phyloP scores from a whole-genome alignment of 176 grass and related monocot species.

The Triticum timopheevii region DNA sequence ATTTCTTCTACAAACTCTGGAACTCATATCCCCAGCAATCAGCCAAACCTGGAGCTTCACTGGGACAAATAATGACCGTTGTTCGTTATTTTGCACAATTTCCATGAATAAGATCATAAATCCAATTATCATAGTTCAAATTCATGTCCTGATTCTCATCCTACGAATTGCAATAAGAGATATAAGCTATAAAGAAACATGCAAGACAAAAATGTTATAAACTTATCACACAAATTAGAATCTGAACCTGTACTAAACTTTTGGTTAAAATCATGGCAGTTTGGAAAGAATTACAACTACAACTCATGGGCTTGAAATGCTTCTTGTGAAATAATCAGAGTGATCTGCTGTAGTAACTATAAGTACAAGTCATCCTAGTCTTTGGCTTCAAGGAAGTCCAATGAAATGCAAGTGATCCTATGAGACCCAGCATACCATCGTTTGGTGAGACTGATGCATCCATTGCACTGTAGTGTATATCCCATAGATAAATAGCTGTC shows the following conservation, averaged over 20 bases:
- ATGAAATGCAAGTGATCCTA: not conserved
- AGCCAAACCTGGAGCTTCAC: slow-evolving; percentile 83
- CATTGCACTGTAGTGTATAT: not conserved
- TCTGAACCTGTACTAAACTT: no score
- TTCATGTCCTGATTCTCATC: slow-evolving; percentile 83
- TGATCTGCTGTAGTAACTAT: not conserved
- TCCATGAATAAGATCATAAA: slow-evolving; percentile 91
- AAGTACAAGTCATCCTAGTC: not conserved
- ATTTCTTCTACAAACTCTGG: slow-evolving; percentile 61
- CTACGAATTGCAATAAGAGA: slow-evolving; percentile 30
- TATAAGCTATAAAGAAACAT: no score
- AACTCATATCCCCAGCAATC: slow-evolving; percentile 91
- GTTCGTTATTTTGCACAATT: slow-evolving; percentile 61
- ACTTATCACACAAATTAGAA: no score
- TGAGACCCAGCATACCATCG: not conserved
- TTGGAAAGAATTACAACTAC: no score
- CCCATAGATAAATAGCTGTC: not conserved
- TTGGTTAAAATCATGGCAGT: no score
- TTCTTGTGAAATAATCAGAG: not conserved
- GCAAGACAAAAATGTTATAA: no score
- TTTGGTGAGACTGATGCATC: not conserved
- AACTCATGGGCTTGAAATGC: no score
- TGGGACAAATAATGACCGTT: slow-evolving; percentile 88
- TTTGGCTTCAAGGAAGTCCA: not conserved
- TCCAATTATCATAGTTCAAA: slow-evolving; percentile 81